These are phyloP conservation scores for Filobasidium uniguttulatum DNA, from an alignment of 1,284 basidiomycete genomes.

Conservation along the genomic window DNA sequence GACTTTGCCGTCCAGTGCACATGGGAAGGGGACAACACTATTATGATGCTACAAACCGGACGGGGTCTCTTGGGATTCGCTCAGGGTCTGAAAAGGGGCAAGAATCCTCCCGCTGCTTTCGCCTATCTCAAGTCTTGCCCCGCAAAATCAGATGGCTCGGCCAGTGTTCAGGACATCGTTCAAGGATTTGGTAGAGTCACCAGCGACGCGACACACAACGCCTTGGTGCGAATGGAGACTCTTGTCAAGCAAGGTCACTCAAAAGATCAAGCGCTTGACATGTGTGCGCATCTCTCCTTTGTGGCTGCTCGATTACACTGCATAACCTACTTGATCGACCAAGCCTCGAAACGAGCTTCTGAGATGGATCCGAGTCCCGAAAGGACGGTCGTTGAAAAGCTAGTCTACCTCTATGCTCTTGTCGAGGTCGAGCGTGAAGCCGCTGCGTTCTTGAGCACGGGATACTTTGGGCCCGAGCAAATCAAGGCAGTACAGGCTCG, in stretches of 20 bases:
- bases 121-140: slow-evolving; percentile 31
- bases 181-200: slow-evolving; percentile 35
- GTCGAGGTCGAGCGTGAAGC: slow-evolving; percentile 47
- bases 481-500: slow-evolving; percentile 38
- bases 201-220: slow-evolving; percentile 38
- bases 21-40: slow-evolving; percentile 39
- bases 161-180: slow-evolving; percentile 35
- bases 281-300: slow-evolving; percentile 38
- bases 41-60: slow-evolving; percentile 37
- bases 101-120: slow-evolving; percentile 27
- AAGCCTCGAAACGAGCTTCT: too few species aligned
- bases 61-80: slow-evolving; percentile 36
- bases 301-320: slow-evolving; percentile 38
- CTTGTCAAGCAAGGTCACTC: slow-evolving; percentile 28
- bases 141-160: slow-evolving; percentile 27
- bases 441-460: slow-evolving; percentile 42
- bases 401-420: slow-evolving; percentile 39
- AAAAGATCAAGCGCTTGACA: slow-evolving; percentile 37
- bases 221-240: slow-evolving; percentile 34
- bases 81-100: slow-evolving; percentile 31
- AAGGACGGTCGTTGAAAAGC: slow-evolving; percentile 30
- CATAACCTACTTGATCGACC: too few species aligned
- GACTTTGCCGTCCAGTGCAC: slow-evolving; percentile 37
- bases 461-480: slow-evolving; percentile 38
- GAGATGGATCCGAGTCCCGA: too few species aligned